Base-by-base conservation (phyloP, 176 grass and related monocot genomes). In the Musa troglodytarum region DNA sequence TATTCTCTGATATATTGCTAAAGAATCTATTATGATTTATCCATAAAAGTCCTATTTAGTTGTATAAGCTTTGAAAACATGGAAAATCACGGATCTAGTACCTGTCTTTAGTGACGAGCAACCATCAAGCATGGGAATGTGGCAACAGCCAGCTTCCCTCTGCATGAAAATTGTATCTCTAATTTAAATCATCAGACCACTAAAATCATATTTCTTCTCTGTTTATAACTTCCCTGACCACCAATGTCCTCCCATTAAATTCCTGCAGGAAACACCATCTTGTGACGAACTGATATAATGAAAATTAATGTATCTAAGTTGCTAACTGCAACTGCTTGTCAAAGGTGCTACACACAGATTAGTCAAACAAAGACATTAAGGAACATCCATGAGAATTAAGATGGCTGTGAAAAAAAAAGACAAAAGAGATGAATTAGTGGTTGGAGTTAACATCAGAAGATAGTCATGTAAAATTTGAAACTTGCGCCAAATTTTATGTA, bases 161-260 rank as follows among this genome's bases (percentile, higher is more conserved):
- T 10, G 16, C 11, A 50, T 11, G 19, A 51, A 49, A 70, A 70
- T 10, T 70, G 43, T 65, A 3, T n/a, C 19, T 11, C 6, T 22
- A 70, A 13, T 13, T 70, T 19, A 70, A 50, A 16, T 19, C 10
- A 69, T 34, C n/a, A 29, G 51, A 70, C 68, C 51, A 9, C 20
- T 70, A 43, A 65, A 20, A 70, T 70, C 68, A 70, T n/a, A 50
- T n/a, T 19, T 49, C 28, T 20, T 70, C 68, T 49, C 17, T 70
- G 43, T 51, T 51, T 51, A 20, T 51, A 50, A 51, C 84, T 90
- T 79, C 73, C 83, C 85, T 87, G 58, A 93, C 77, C 8, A 89
- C 49, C 43, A 93, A 82, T 57, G 81, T 77, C 56, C 90, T 81
- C 72, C 90, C 90, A 43, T 72, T 61, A 83, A 93, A 93, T 58